phyloP scores from a whole-genome alignment of 345 rosid genomes.

The Hibiscus mutabilis region DNA sequence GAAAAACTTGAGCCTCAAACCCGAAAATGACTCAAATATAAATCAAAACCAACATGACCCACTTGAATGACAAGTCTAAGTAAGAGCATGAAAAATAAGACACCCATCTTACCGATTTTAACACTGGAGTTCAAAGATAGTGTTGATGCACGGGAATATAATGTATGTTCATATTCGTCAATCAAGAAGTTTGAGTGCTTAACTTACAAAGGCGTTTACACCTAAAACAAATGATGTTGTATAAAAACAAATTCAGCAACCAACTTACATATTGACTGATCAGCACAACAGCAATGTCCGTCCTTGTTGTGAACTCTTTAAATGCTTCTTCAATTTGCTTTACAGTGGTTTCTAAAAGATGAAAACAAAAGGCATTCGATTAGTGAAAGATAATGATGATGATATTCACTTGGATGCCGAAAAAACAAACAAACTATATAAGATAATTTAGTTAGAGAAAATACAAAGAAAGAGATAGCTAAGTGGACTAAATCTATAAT shows the following conservation, averaged over 20 bases:
- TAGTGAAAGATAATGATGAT: background rate
- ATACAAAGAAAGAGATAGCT: background rate
- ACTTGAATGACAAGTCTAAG: too few species aligned
- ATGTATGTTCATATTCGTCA: background rate
- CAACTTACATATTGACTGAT: slow-evolving; percentile 55
- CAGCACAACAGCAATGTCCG: slow-evolving; percentile 35
- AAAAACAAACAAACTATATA: background rate
- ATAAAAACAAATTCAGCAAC: background rate
- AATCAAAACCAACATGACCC: too few species aligned
- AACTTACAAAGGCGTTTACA: background rate
- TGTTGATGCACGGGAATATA: background rate
- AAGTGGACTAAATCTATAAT: background rate
- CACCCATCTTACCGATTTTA: background rate
- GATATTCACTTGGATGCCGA: background rate
- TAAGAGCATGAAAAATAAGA: background rate
- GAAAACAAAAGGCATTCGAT: slow-evolving; percentile 2
- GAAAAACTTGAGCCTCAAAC: too few species aligned
- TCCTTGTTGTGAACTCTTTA: slow-evolving; percentile 71
- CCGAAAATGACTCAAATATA: too few species aligned
- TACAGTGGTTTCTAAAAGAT: slow-evolving; percentile 60
- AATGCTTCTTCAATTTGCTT: slow-evolving; percentile 80
- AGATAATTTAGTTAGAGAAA: background rate
- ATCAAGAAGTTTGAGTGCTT: background rate
- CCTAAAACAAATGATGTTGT: background rate
- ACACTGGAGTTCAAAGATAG: background rate